phyloP scores from a whole-genome alignment of 1,284 basidiomycete species.

The Vanrija sp. region DNA sequence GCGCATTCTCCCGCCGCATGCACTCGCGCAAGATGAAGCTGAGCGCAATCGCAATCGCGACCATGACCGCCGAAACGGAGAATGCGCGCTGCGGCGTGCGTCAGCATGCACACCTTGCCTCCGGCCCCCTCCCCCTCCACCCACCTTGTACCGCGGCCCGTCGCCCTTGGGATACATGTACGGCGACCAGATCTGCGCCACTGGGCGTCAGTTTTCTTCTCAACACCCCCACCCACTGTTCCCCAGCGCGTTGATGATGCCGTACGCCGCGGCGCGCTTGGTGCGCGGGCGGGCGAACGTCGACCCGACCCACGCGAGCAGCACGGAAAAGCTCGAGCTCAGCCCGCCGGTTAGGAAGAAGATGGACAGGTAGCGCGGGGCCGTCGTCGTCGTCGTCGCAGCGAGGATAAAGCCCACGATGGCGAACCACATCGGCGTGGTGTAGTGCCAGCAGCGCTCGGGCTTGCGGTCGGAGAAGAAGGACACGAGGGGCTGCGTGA shows the following conservation, averaged over 20 bases:
- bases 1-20: slow-evolving; percentile 22
- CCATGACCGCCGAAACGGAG: slow-evolving; percentile 28
- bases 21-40: slow-evolving; percentile 27
- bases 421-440: slow-evolving; percentile 41
- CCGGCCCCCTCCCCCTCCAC: neutral
- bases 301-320: slow-evolving; percentile 37
- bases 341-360: slow-evolving; percentile 34
- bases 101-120: neutral
- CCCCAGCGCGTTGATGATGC: slow-evolving; percentile 34
- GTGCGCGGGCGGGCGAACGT: slow-evolving; percentile 37
- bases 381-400: slow-evolving; percentile 24
- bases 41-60: slow-evolving; percentile 21
- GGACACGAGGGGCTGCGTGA: slow-evolving; percentile 33
- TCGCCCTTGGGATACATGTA: slow-evolving; percentile 32
- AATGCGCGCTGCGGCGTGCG: slow-evolving; percentile 22
- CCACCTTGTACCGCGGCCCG: slow-evolving; percentile 23
- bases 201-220: neutral
- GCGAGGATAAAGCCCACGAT: slow-evolving; percentile 39
- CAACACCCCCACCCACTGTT: slow-evolving; percentile 13
- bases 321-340: slow-evolving; percentile 32
- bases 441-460: slow-evolving; percentile 45
- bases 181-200: slow-evolving; percentile 40
- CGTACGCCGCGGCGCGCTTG: slow-evolving; percentile 38
- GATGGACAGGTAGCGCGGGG: slow-evolving; percentile 30
- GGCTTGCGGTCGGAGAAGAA: slow-evolving; percentile 24